Percentiles rank a stretch among this genome's conserved stretches.
These are phyloP conservation scores for Thermothielavioides terrestris DNA, from an alignment of 495 filamentous ascomycete species.

Conservation along the genomic window DNA sequence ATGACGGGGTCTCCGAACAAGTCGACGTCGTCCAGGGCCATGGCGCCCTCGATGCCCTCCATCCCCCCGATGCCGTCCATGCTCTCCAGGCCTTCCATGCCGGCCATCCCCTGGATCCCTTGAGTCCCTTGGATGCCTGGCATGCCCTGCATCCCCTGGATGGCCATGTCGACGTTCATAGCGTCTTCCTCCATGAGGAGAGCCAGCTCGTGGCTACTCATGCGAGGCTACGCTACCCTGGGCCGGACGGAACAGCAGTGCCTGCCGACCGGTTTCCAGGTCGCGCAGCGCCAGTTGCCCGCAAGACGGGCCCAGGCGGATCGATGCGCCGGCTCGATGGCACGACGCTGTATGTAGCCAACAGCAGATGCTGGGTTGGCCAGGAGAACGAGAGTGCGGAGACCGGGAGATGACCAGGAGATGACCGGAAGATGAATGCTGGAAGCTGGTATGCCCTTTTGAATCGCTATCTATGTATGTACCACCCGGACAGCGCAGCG, in stretches of 20 bases:
- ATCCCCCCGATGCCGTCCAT: constrained; percentile 17
- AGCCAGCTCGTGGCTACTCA: constrained; percentile 30
- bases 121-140: constrained; percentile 1
- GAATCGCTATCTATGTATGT: too few relatives aligned
- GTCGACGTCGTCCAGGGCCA: constrained; percentile 62
- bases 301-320: neutral
- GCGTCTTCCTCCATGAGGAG: constrained; percentile 26
- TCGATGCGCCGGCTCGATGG: neutral
- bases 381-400: too few relatives aligned
- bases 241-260: too few relatives aligned
- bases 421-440: too few relatives aligned
- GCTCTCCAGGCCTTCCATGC: neutral
- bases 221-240: neutral
- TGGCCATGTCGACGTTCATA: constrained; percentile 1
- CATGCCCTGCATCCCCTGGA: neutral
- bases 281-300: neutral
- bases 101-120: constrained; percentile 4
- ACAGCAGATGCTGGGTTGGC: too few relatives aligned
- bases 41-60: constrained; percentile 16
- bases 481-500: too few relatives aligned
- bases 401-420: too few relatives aligned
- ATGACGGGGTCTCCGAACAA: constrained; percentile 64
- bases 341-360: too few relatives aligned
- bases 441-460: too few relatives aligned
- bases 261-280: too few relatives aligned